Evolutionary conservation across 2,329 filamentous ascomycete species (phyloP), one percentile per base, ranked within the genome.

Genomic region (Stagonosporopsis vannaccii): DNA sequence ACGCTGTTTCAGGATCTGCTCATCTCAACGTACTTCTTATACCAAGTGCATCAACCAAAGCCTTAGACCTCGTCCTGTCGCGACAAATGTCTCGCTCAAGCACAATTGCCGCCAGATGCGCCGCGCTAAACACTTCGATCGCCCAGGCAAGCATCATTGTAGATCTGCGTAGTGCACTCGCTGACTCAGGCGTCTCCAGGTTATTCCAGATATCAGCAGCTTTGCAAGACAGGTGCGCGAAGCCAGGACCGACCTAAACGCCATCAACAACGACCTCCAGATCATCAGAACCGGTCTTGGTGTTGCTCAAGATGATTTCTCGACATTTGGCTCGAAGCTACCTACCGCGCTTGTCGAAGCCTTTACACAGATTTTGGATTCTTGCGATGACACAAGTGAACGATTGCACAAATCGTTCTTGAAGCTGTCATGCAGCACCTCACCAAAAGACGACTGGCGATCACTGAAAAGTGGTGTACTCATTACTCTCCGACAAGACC

Each of bases 31-130:
- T 51, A 47, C 47, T 56, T 37, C 39, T 33, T 46, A 33, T 51
- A 39, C 35, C 11, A 9, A 37, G 30, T 20, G 12, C 47, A 51
- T 48, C 47, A 25, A 39, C 32, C 30, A 47, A 56, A 51, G 47
- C 47, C 30, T 33, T 19, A 39, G 25, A 37, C 43, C 12, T 56
- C 33, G 37, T n/a, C 28, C 37, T 43, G 33, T 48, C 45, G 46
- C 59, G 33, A 55, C 61, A 58, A 49, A 73, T 73, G 70, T 48
- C 66, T 51, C 63, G 56, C 46, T 51, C 61, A 40, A 73, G 64
- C 58, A 72, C 66, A 19, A 51, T 73, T 49, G 70, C 70, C 37
- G 71, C 72, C 42, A 66, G 72, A 61, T 73, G 72, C 59, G 70
- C 69, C 51, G 68, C 70, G 20, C 56, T 73, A 58, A 65, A 68